Evolutionary conservation across 2,329 filamentous ascomycete genomes (phyloP), one percentile per base, ranked within the genome.

Genomic region (Pseudogymnoascus verrucosus): DNA sequence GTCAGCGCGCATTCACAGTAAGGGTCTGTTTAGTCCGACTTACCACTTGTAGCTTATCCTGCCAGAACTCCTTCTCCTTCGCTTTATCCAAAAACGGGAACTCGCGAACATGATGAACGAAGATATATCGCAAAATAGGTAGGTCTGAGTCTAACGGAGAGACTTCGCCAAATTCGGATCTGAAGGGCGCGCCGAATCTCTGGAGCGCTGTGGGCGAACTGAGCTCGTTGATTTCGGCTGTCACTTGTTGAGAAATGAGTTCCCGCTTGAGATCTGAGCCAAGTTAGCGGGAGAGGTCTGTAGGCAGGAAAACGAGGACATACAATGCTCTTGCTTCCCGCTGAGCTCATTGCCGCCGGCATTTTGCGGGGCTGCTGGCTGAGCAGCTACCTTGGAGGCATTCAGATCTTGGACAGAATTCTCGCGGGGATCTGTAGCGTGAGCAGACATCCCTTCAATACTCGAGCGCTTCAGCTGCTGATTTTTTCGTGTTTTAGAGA

Each of bases 61-160:
- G 95, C 95, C 95, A 99, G 73, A 99, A 99, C 77, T 99, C 95
- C 83, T 98, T 96, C 82, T 99, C 95, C 72, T 86, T 89, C 21
- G 95, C 95, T 80, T 96, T 91, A 77, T 99, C 92, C 67, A 99
- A 84, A 73, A 99, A 99, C 1, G 95, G 95, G 71, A 99, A 99
- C 71, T 98, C 96, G 72, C 95, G 91, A 65, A 99, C 87, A 86
- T 98, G 93, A 74, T 98, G 89, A 63, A 98, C 95, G 74, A 99
- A 99, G 72, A 99, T 96, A 78, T 95, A 98, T 68, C 95, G 86
- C 66, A 99, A 81, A 67, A 99, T 89, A 16, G 95, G 95, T 28
- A 99, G 82, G 70, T 98, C 93, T 1, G 93, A 97, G 73, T 99
- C 92, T 65, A 96, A 84, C 12, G 95, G 95, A 3, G 92, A 89